Base-by-base conservation (phyloP, 192 early-diverging fungal species). In the Thoreauomyces humboldtii region DNA sequence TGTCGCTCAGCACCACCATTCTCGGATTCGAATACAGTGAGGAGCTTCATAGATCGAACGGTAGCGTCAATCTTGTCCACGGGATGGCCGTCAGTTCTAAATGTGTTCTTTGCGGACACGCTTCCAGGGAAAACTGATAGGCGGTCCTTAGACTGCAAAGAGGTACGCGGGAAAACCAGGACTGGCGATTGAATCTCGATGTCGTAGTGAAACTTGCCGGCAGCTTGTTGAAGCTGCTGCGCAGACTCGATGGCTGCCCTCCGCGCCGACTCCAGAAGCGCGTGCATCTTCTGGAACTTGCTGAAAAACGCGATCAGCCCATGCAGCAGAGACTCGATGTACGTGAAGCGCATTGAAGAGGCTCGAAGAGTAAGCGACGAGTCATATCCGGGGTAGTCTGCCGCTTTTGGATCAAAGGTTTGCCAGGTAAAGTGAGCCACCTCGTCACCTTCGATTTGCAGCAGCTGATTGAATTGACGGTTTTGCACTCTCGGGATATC, bases 391-490 rank as follows among this genome's bases (percentile, higher is more conserved):
- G 94, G 92, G 52, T 91, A 94, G 32, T 59, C 66, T 3, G 77
- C 52, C 2, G 73, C 47, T 2, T 72, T 51, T 1, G 76, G 50
- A 53, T 88, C 82, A 70, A 82, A 96, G 0, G 89, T 95, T 59
- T 99, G 87, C 65, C 90, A 96, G 3, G 73, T 73, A 52, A 99
- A 93, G 60, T 94, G 90, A 0, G 92, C 92, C 29, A 94, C 74
- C 56, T 95, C 87, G 28, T 91, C 88, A 11, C 93, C 92, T 72
- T 95, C 87, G 61, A 98, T 92, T 2, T 80, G 81, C 7, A 96
- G 71, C 19, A 96, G 80, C 61, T 84, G 70, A 31, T 63, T 54
- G 34, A 37, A 59, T 5, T 54, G 37, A 1, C 38, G 21, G 9
- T 32, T 11, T 6, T 64, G 41, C 0, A 55, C 52, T 19, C 53